Evolutionary conservation across 257 asterid species (phyloP).

Genomic region (Rubia yunnanensis): DNA sequence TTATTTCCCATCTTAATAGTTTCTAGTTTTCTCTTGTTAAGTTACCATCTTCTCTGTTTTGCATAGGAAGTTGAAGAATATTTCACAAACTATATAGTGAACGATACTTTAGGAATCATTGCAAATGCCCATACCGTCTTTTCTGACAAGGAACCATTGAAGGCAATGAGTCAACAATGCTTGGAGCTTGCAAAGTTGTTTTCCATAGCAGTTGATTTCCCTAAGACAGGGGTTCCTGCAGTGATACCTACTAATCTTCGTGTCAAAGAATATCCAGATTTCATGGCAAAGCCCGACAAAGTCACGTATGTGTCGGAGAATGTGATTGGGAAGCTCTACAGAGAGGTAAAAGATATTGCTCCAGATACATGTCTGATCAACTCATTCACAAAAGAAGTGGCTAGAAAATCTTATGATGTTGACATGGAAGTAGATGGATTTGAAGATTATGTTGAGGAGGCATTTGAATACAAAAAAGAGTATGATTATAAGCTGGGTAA

Average conservation of each 20-base stretch:
- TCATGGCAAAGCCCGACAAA: constrained; percentile 87
- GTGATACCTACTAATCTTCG: constrained; percentile 65
- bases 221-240: constrained; percentile 87
- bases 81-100: constrained; percentile 75
- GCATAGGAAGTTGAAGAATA: constrained; percentile 73
- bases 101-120: constrained; percentile 72
- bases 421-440: constrained; percentile 68
- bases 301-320: constrained; percentile 34
- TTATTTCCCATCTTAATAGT: not conserved
- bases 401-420: constrained; percentile 42
- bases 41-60: not conserved
- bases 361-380: constrained; percentile 23
- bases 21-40: not conserved
- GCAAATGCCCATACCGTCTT: constrained; percentile 70
- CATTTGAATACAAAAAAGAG: constrained; percentile 45
- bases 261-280: constrained; percentile 72
- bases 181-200: constrained; percentile 47
- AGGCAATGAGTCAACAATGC: constrained; percentile 54
- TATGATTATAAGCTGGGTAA: constrained; percentile 80
- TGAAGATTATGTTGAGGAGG: constrained; percentile 50
- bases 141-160: constrained; percentile 51
- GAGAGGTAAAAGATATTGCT: constrained; percentile 52
- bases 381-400: constrained; percentile 53
- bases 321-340: constrained; percentile 71
- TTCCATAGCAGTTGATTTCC: constrained; percentile 86